Evolutionary conservation across 129 eudicot species (phyloP), one percentile per base, ranked within the genome.

Genomic region (Rutidosis leptorrhynchoides): DNA sequence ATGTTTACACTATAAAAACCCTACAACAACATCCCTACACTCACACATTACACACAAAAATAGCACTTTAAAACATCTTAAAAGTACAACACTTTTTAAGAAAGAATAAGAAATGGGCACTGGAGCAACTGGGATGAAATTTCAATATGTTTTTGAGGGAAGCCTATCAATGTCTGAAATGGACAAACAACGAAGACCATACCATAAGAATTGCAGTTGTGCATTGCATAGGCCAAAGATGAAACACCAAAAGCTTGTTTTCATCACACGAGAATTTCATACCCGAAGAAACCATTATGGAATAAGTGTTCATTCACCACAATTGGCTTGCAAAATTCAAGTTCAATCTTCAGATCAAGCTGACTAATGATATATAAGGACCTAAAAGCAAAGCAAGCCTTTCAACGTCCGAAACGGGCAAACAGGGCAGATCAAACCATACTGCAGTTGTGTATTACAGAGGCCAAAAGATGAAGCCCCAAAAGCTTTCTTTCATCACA

Each of bases 201-300:
- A 76, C 70, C 84, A 73, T 61, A 57, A 46, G 21, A 74, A 77
- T 45, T 77, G 82, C 67, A 60, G 42, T 8, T 81, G 80, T 42
- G 74, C 68, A 25, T 62, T 81, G 61, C 80, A 81, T 74, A 65
- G 43, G 45, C 23, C 37, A 9, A 64, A 55, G 69, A 67, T 24
- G 65, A 56, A 57, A 42, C 24, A n/a, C 53, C 65, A 5, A 59
- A 9, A 20, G 28, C 62, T 20, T 62, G 71, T 58, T 58, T 19
- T n/a, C 73, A 51, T 37, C 70, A 63, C 9, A 62, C 51, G 35
- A 61, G 46, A 66, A 67, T 76, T 54, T 70, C 76, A 24, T 76
- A 65, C 62, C 46, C 57, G 7, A 71, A 33, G 63, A 71, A 62
- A 37, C 30, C 45, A 3, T 29, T 60, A 6, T 32, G 68, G 45